Evolutionary conservation across 257 asterid species (phyloP), one percentile per base, ranked within the genome.

Genomic region (Misopates orontium): DNA sequence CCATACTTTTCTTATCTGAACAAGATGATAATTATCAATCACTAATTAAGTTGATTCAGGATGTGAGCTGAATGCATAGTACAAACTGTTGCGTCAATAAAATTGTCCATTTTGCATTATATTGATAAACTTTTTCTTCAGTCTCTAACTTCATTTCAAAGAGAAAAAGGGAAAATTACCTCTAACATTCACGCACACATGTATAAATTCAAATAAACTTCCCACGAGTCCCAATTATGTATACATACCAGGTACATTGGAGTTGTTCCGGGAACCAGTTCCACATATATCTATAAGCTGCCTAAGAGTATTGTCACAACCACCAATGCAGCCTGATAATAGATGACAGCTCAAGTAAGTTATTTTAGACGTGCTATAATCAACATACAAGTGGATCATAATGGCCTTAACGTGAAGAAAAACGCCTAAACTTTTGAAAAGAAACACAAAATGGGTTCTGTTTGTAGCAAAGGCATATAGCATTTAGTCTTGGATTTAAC

Each of bases 241-340:
- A 45, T 39, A 70, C 76, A 63, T 83, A 89, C 98, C 98, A 59
- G 84, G 82, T 17, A 60, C 51, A 58, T 60, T 78, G 71, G 92
- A 75, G 72, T 36, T 79, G 80, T 47, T 90, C 74, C 95, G 91
- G 57, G 97, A 76, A 52, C 99, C 96, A 74, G 97, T 93, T 76
- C 99, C 99, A 58, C 97, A 93, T 67, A 93, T 87, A 75, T 86
- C 96, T 51, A 72, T 75, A 61, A 93, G 85, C 83, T 93, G 96
- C 83, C 75, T 77, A 36, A 93, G 78, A 53, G 70, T 87, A 71
- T 82, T 78, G 76, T 93, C 99, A 72, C 99, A 93, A 56, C 99
- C 99, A 56, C 99, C 99, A 71, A 90, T 80, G 83, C 97, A 93
- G 72, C 99, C 99, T 93, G 79, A 41, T 59, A 75, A 67, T 52